These are phyloP conservation scores for Diaporthe australafricana DNA, from an alignment of 2,329 filamentous ascomycete species.

Conservation along the genomic window DNA sequence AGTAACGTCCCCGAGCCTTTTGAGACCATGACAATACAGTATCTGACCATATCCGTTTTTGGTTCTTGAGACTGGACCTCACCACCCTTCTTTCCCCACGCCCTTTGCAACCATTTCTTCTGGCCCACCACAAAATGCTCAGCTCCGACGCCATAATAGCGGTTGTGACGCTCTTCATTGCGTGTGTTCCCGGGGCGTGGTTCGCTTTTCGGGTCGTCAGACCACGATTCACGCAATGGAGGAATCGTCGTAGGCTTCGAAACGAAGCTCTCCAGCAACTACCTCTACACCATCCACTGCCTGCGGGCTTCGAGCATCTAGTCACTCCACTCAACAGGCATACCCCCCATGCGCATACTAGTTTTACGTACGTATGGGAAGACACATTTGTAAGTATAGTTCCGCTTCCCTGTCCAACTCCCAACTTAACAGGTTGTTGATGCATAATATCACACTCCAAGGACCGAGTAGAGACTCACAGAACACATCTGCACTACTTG, in stretches of 20 bases:
- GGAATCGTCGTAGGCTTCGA: neutral
- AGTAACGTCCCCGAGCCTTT: neutral
- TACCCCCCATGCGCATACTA: too few species aligned
- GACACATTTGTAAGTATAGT: neutral
- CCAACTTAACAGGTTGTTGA: neutral
- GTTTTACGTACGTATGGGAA: too few species aligned
- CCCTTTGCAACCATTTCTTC: neutral
- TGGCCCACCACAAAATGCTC: too few species aligned
- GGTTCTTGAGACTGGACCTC: neutral
- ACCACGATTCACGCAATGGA: neutral
- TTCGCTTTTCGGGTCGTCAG: neutral
- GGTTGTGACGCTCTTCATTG: neutral
- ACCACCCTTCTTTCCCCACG: neutral
- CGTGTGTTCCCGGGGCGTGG: neutral
- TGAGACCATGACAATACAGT: neutral
- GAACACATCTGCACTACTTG: neutral
- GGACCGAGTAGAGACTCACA: neutral
- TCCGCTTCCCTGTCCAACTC: accelerated
- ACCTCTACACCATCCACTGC: neutral
- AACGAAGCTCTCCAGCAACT: neutral
- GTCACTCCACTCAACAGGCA: neutral
- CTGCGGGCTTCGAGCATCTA: neutral
- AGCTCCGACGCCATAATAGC: neutral
- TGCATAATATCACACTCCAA: neutral
- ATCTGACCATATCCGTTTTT: neutral